These are phyloP conservation scores for Suzukiozyma palmioleophila DNA, from an alignment of 1,139 yeast genomes.

Conservation along the genomic window DNA sequence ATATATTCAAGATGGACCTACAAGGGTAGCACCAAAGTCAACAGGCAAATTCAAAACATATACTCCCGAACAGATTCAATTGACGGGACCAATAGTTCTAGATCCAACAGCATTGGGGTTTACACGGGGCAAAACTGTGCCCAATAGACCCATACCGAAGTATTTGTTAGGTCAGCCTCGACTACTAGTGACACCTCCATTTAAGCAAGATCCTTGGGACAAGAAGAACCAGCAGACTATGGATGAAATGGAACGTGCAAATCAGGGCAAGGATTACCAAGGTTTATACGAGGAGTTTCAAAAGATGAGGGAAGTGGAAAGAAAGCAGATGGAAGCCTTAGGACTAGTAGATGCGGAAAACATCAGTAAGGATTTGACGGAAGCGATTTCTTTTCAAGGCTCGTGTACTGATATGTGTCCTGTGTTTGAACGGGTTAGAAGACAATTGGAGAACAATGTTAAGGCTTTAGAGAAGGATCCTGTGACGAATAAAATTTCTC, in stretches of 20 bases:
- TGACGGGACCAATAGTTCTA: slow-evolving; percentile 26
- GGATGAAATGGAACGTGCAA: slow-evolving; percentile 30
- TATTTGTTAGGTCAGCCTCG: slow-evolving; percentile 36
- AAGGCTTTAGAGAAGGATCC: slow-evolving; percentile 73
- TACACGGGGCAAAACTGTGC: slow-evolving; percentile 7
- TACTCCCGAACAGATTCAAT: slow-evolving; percentile 17
- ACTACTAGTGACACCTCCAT: slow-evolving; percentile 30
- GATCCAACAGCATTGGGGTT: slow-evolving; percentile 32
- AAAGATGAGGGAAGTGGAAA: slow-evolving; percentile 69
- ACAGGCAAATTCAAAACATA: slow-evolving; percentile 19
- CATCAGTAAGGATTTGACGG: slow-evolving; percentile 71
- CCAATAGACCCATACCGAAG: slow-evolving; percentile 32
- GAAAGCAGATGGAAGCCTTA: slow-evolving; percentile 72
- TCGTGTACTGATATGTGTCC: slow-evolving; percentile 96
- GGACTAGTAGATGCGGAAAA: slow-evolving; percentile 91
- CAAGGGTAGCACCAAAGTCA: slow-evolving; percentile 19
- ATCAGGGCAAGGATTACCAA: slow-evolving; percentile 34
- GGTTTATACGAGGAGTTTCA: slow-evolving; percentile 54
- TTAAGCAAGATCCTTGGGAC: slow-evolving; percentile 39
- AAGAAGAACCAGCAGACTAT: slow-evolving; percentile 36
- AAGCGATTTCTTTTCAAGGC: slow-evolving; percentile 85
- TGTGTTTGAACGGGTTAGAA: slow-evolving; percentile 80
- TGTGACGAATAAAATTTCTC: slow-evolving; percentile 56
- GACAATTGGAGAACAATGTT: slow-evolving; percentile 86
- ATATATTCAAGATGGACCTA: slow-evolving; percentile 17